Evolutionary conservation across 805 yeast species (phyloP).

Genomic region (Nakazawaea holstii): DNA sequence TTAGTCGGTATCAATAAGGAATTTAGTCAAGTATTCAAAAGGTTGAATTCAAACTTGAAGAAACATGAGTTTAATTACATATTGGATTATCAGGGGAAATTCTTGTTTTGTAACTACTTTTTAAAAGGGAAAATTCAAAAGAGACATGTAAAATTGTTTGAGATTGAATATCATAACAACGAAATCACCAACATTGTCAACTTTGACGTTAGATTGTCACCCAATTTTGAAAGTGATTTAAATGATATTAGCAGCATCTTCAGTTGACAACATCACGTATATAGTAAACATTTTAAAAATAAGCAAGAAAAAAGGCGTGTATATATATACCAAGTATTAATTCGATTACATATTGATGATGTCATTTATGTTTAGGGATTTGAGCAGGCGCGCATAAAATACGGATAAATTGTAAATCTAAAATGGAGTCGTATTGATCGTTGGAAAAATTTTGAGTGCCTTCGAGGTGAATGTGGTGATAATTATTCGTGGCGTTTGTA

Average conservation of each 20-base stretch:
- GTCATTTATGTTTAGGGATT: too few species aligned
- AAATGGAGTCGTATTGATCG: too few species aligned
- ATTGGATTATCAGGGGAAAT: background rate
- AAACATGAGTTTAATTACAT: background rate
- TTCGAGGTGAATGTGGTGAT: too few species aligned
- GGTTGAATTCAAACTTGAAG: conserved; percentile 5
- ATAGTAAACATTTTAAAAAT: background rate
- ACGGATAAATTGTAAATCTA: too few species aligned
- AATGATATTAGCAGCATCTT: conserved; percentile 5
- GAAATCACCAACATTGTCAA: conserved; percentile 4
- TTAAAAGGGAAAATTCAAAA: background rate
- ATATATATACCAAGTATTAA: too few species aligned
- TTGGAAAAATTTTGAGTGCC: too few species aligned
- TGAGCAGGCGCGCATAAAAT: too few species aligned
- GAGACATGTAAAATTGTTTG: background rate
- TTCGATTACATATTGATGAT: too few species aligned
- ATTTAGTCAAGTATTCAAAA: background rate
- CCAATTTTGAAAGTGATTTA: conserved; percentile 1
- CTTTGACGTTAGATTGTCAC: background rate
- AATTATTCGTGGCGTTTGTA: too few species aligned
- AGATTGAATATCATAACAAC: background rate
- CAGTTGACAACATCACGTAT: too few species aligned
- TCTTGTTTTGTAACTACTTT: conserved; percentile 3
- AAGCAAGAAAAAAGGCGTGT: background rate
- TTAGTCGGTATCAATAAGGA: background rate